Evolutionary conservation across 768 basidiomycete species (phyloP), one percentile per base, ranked within the genome.

Genomic region (Tulasnella sp.): DNA sequence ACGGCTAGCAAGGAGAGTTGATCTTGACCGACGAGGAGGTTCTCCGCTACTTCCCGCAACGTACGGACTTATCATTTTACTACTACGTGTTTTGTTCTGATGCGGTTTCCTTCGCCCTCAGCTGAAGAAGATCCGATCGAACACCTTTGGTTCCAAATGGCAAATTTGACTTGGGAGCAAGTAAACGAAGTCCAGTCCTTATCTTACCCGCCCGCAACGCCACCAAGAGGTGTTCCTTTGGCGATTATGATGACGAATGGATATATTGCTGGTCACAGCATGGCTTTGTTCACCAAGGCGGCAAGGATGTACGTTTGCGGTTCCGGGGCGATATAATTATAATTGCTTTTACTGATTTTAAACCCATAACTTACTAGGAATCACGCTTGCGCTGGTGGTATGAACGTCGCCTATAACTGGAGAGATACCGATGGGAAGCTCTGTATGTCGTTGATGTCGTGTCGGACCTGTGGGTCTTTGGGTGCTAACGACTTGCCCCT

Each of bases 321-420:
- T 23, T 13, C 9, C 11, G 10, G 3, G 44, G 11, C 18, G n/a
- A n/a, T n/a, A 18, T 13, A 39, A 39, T 46, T 46, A 2, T 46
- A 11, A 57, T 9, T 23, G 55, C n/a, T n/a, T n/a, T 23, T n/a
- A 18, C 20, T 57, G 3, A 57, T 57, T 20, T 57, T n/a, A n/a
- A 2, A 10, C 23, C 23, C n/a, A 23, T 57, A 46, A 2, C 2
- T 46, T 46, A 46, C 44, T 46, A 57, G 55, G 79, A 92, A 92
- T 80, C 91, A 92, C 79, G 91, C 89, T 0, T 92, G 91, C 81
- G 88, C 90, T 4, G 85, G 87, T 75, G 90, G 89, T 7, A 91
- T 92, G 84, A 91, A 91, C 82, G 86, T 86, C 6, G 89, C 91
- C 16, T 91, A 92, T 81, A 85, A 85, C 0, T 92, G 80, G 80